Base-by-base conservation (phyloP, 345 rosid species). In the Draba incana region DNA sequence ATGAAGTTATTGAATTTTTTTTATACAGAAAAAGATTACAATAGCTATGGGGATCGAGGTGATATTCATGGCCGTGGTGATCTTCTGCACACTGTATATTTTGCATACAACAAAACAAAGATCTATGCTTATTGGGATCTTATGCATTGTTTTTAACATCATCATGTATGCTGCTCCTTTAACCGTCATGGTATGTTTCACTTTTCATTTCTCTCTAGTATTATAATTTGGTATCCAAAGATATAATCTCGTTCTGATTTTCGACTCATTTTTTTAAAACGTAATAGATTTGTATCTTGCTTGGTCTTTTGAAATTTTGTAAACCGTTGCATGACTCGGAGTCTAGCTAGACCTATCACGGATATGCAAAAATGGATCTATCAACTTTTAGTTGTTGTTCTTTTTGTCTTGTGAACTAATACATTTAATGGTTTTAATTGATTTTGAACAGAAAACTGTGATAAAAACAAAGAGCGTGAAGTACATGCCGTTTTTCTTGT, bases 381-480 rank as follows among this genome's bases (percentile, higher is more conserved):
- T 20, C 52, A 42, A 31, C 30, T 14, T 24, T 35, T 28, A 20
- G 20, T 0, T 0, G 11, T 2, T 31, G 10, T 55, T 45, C 5
- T 38, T 13, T 65, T 72, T 37, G 37, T 73, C 66, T 46, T 65
- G 76, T 72, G 59, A 71, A 64, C 59, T 39, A 43, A 7, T 20
- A 20, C 69, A 44, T 44, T 41, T 42, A 53, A 35, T 54, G 56
- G 15, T 7, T 57, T 47, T 49, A 50, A 4, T 56, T 46, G 42
- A 72, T 31, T 55, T 74, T 47, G 48, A 73, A 43, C 82, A 89
- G 96, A 71, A 28, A 65, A 73, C 59, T 76, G 98, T 88, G 57
- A 84, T 88, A 62, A 57, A 43, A 75, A 82, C 96, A 41, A 92
- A 81, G 85, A 92, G 98, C 52, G 96, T 92, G 35, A 87, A 87